Conservation (phyloP, 805 yeast genomes). For the Yamadazyma takamatsuzukensis region DNA sequence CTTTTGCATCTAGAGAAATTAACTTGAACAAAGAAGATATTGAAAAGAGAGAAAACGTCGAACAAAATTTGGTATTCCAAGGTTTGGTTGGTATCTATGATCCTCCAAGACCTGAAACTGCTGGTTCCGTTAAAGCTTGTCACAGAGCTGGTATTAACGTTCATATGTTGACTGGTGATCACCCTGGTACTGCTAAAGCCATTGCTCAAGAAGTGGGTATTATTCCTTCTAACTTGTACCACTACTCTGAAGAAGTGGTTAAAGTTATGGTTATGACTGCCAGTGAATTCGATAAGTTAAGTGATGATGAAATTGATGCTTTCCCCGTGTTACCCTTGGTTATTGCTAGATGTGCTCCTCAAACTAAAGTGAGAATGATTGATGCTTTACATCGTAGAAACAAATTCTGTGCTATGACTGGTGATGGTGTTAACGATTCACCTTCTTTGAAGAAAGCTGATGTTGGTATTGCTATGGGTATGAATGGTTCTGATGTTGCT, state of each 20-base stretch:
- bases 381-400: slow-evolving; percentile 55
- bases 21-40: slow-evolving; percentile 11
- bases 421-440: slow-evolving; percentile 97
- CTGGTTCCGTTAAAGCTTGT: slow-evolving; percentile 23
- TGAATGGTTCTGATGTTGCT: slow-evolving; percentile 94
- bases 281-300: slow-evolving; percentile 58
- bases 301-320: slow-evolving; percentile 58
- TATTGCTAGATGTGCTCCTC: slow-evolving; percentile 81
- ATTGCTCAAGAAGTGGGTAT: slow-evolving; percentile 36
- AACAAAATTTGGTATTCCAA: slow-evolving; percentile 20
- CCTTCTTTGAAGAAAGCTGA: slow-evolving; percentile 93
- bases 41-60: slow-evolving; percentile 18
- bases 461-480: slow-evolving; percentile 90
- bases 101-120: slow-evolving; percentile 32
- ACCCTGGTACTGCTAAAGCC: slow-evolving; percentile 32
- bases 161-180: slow-evolving; percentile 35
- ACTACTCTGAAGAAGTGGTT: slow-evolving; percentile 54
- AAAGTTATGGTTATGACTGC: slow-evolving; percentile 75
- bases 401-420: slow-evolving; percentile 76
- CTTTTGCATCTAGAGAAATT: slow-evolving; percentile 24
- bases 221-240: slow-evolving; percentile 44
- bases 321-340: slow-evolving; percentile 69
- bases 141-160: slow-evolving; percentile 34
- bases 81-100: slow-evolving; percentile 34
- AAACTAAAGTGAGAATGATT: slow-evolving; percentile 76